Percentiles rank a stretch among this genome's conserved stretches.
Conservation (phyloP, 2,329 filamentous ascomycete genomes). For the Colletotrichum agaves region DNA sequence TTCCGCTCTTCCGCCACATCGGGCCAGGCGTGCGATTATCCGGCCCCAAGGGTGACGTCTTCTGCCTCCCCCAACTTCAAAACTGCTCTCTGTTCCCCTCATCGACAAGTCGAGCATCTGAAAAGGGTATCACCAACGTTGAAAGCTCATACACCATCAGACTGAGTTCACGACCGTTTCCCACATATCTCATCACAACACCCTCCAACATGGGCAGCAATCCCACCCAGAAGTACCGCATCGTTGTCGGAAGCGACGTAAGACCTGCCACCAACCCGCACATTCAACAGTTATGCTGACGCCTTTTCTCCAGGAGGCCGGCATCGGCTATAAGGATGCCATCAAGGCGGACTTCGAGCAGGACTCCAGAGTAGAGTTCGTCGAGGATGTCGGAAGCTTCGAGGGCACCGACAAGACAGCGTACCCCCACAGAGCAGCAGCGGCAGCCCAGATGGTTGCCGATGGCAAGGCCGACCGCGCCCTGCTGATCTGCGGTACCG, state of each 20-base stretch:
- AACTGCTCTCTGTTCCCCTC: not conserved
- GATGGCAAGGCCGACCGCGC: constrained; percentile 78
- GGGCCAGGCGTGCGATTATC: constrained; percentile 1
- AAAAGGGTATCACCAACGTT: not conserved
- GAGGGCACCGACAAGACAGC: constrained; percentile 77
- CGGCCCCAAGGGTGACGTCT: not conserved
- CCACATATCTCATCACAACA: not conserved
- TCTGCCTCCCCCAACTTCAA: constrained; percentile 15
- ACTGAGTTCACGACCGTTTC: not conserved
- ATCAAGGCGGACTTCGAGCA: constrained; percentile 79
- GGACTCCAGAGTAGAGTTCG: constrained; percentile 72
- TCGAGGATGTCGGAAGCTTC: constrained; percentile 80
- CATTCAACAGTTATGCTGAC: not conserved
- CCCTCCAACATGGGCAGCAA: constrained; percentile 28
- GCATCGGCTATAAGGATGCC: constrained; percentile 80
- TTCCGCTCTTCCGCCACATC: constrained; percentile 19
- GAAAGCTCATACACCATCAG: not conserved
- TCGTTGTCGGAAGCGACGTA: constrained; percentile 66
- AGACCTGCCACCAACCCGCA: constrained; percentile 40
- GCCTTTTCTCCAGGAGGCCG: constrained; percentile 66
- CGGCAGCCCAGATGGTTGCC: constrained; percentile 72
- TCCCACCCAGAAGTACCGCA: constrained; percentile 57
- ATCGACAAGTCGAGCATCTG: not conserved
- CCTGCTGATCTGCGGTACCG: constrained; percentile 85
- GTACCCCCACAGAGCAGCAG: constrained; percentile 82